These are phyloP conservation scores for Begonia fuchsioides DNA, from an alignment of 306 rosid genomes.

Conservation along the genomic window DNA sequence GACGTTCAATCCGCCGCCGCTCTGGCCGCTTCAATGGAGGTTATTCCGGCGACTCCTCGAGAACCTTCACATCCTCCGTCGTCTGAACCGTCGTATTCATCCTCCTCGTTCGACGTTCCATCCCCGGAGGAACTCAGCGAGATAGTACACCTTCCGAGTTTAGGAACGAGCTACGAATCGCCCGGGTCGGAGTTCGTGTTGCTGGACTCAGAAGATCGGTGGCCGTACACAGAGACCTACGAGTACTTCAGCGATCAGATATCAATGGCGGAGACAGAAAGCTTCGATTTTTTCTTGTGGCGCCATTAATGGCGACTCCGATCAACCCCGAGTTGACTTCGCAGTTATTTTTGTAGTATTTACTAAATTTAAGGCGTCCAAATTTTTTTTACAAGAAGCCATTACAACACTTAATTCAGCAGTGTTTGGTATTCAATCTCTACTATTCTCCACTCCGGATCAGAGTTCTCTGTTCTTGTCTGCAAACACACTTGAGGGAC, in stretches of 20 bases:
- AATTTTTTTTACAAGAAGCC: no score
- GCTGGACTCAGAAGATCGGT: slow-evolving; percentile 19
- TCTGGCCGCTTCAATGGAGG: slow-evolving; percentile 39
- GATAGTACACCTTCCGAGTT: slow-evolving; percentile 22
- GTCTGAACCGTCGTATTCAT: slow-evolving; percentile 9
- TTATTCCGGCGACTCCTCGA: slow-evolving; percentile 3
- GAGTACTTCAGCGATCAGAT: slow-evolving; percentile 18
- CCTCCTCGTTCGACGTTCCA: slow-evolving; percentile 1
- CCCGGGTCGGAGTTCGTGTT: slow-evolving; percentile 18
- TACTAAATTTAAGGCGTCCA: not conserved
- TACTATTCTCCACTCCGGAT: no score
- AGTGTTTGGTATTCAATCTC: no score
- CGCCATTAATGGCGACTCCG: slow-evolving; percentile 18
- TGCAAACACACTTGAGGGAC: no score
- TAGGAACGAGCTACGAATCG: slow-evolving; percentile 35
- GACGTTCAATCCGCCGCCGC: slow-evolving; percentile 58
- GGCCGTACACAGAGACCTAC: slow-evolving; percentile 20
- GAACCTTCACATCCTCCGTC: slow-evolving; percentile 7
- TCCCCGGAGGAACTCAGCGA: slow-evolving; percentile 11
- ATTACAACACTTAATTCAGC: no score
- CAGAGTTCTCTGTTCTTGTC: no score
- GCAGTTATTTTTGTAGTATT: not conserved
- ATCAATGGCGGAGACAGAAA: slow-evolving; percentile 12
- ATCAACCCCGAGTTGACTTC: not conserved
- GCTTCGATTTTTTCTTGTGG: slow-evolving; percentile 20